Base-by-base conservation (phyloP, 2,329 filamentous ascomycete species). In the Sarocladium oryzae region DNA sequence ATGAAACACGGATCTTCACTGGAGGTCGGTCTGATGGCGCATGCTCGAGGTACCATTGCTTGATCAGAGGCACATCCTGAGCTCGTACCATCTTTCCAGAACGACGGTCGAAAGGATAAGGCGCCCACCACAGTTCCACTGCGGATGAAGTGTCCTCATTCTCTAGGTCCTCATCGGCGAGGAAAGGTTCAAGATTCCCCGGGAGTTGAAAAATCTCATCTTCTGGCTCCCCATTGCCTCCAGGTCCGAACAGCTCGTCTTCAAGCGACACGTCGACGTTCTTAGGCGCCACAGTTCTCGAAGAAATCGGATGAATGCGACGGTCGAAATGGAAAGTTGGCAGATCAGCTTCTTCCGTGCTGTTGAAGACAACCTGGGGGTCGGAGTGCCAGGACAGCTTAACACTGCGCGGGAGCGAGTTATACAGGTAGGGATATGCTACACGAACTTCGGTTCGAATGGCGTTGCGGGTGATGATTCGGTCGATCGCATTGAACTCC, bases 401-500 rank as follows among this genome's bases (percentile, higher is more conserved):
- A 26, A 99, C 93, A 63, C 93, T 97, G 61, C 95, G 81, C 2
- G 93, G 95, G 5, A 99, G 77, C 16, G 92, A 96, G 66, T 99
- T 99, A 73, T 99, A 99, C 5, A 99, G 77, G 66, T 86, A 96
- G 0, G 93, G 93, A 66, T 89, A 97, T 1, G 90, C 90, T 38
- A 99, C 93, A 41, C 92, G 84, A 63, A 95, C 96, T 69, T 99
- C 93, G 8, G 92, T 99, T 59, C 92, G 84, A 57, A 97, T 95
- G 1, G 92, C 91, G 43, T 88, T 86, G 57, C 93, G 87, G 78
- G 99, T 99, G 59, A 99, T 99, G 69, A 99, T 99, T 59, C 95
- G 89, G 63, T 99, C 93, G 61, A 99, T 99, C 30, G 93, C 93
- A 64, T 99, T 99, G 77, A 99, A 99, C 69, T 99, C 93, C 69